phyloP scores from a whole-genome alignment of 2,329 filamentous ascomycete species.

The Seiridium unicorne region DNA sequence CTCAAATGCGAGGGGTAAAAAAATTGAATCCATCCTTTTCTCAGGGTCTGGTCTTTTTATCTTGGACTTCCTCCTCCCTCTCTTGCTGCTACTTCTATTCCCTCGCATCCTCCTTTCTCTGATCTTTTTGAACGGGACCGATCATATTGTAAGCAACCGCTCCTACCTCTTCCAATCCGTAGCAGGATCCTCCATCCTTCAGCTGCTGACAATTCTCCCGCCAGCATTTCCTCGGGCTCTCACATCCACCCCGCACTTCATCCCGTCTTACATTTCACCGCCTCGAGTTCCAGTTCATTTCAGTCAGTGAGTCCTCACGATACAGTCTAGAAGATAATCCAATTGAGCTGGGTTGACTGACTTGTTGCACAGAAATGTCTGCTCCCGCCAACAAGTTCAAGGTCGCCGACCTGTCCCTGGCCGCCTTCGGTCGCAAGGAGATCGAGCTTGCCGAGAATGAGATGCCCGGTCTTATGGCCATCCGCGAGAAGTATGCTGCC shows the following conservation, averaged over 20 bases:
- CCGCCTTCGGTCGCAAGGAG: conserved; percentile 98
- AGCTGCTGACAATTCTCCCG: background rate
- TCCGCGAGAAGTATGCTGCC: conserved; percentile 82
- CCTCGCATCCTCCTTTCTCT: conserved; percentile 20
- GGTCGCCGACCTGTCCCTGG: conserved; percentile 96
- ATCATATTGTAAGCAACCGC: background rate
- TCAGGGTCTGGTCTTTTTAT: conserved; percentile 24
- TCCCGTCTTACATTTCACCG: conserved; percentile 12
- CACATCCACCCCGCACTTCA: conserved; percentile 11
- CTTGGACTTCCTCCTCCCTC: conserved; percentile 22
- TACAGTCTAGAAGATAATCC: background rate
- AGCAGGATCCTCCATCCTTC: background rate
- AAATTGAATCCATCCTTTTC: conserved; percentile 3
- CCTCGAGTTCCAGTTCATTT: background rate
- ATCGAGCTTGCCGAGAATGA: conserved; percentile 95
- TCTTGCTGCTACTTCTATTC: conserved; percentile 13
- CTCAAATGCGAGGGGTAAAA: conserved; percentile 5
- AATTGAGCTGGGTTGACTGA: background rate
- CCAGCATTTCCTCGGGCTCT: background rate
- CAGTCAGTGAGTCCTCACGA: background rate
- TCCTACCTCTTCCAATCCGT: background rate
- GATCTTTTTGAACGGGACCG: conserved; percentile 16
- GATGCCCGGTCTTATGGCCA: conserved; percentile 98
- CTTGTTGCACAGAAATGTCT: conserved; percentile 45
- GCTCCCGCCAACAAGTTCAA: conserved; percentile 93